phyloP scores from a whole-genome alignment of 805 yeast species.

The Metschnikowia hibisci region DNA sequence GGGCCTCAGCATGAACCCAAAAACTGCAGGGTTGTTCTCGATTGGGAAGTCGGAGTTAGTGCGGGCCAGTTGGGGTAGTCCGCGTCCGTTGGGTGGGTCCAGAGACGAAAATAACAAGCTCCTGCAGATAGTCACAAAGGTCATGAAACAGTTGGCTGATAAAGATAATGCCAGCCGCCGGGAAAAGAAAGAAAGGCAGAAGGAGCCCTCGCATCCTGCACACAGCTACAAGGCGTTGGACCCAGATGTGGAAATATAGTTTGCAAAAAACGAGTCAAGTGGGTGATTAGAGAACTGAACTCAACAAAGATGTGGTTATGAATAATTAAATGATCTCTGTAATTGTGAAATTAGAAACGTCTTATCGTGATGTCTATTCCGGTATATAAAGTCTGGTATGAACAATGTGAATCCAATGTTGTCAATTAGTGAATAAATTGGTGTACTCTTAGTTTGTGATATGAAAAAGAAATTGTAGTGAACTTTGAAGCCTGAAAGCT shows the following conservation, averaged over 20 bases:
- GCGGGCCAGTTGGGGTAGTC: conserved; percentile 55
- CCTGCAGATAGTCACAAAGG: conserved; percentile 47
- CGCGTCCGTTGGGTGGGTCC: conserved; percentile 37
- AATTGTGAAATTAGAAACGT: too few species aligned
- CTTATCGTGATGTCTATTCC: too few species aligned
- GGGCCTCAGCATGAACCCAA: conserved; percentile 24
- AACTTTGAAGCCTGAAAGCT: too few species aligned
- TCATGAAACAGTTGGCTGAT: conserved; percentile 50
- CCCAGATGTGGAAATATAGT: conserved; percentile 12
- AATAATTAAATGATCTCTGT: too few species aligned
- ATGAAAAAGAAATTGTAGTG: too few species aligned
- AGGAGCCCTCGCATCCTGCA: conserved; percentile 2
- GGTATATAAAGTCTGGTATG: too few species aligned
- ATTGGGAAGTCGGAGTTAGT: conserved; percentile 40
- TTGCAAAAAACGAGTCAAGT: too few species aligned
- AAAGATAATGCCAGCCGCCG: conserved; percentile 23
- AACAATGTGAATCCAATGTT: too few species aligned
- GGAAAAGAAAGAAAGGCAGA: conserved; percentile 1
- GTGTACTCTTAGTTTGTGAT: too few species aligned
- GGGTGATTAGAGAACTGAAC: too few species aligned
- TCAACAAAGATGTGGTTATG: too few species aligned
- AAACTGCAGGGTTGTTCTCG: conserved; percentile 32
- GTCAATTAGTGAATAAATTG: too few species aligned
- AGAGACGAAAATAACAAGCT: conserved; percentile 46
- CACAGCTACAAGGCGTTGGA: conserved; percentile 11